A percentile compares a stretch with the other conserved stretches of the same genome.
These are phyloP conservation scores for Penicillium sp. DNA, from an alignment of 2,329 filamentous ascomycete genomes.

Conservation along the genomic window DNA sequence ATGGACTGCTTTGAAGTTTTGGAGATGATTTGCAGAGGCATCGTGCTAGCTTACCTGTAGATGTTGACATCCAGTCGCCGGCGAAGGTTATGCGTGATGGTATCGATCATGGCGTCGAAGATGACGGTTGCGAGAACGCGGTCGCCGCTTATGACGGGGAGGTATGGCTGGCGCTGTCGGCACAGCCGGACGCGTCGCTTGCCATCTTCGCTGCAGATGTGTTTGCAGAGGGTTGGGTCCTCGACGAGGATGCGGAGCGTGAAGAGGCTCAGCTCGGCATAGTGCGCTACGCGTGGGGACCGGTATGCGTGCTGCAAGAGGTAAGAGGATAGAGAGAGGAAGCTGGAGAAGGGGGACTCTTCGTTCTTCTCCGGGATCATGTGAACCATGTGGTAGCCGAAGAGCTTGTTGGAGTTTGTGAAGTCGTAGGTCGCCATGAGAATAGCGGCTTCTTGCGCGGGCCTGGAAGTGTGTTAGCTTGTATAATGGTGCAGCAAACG, in stretches of 20 bases:
- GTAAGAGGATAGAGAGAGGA: constrained; percentile 88
- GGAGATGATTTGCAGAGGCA: background rate
- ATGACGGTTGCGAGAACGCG: constrained; percentile 74
- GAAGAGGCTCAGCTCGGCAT: constrained; percentile 82
- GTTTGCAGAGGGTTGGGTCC: constrained; percentile 78
- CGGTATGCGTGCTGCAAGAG: constrained; percentile 90
- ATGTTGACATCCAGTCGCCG: constrained; percentile 81
- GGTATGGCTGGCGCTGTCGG: constrained; percentile 81
- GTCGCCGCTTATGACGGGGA: constrained; percentile 73
- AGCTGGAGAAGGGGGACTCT: constrained; percentile 75
- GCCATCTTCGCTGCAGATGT: constrained; percentile 77
- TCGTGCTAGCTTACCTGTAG: constrained; percentile 59
- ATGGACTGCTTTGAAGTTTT: background rate
- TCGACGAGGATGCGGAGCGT: constrained; percentile 84
- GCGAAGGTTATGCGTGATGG: constrained; percentile 90
- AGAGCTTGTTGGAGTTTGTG: constrained; percentile 89
- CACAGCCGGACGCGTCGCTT: constrained; percentile 78
- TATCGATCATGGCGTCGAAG: constrained; percentile 85
- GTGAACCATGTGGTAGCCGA: constrained; percentile 80
- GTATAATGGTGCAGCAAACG: background rate
- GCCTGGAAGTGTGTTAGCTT: constrained; percentile 55
- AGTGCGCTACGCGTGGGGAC: constrained; percentile 73
- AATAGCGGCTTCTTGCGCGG: constrained; percentile 74
- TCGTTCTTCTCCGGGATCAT: constrained; percentile 60
- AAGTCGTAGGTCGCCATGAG: constrained; percentile 91